These are phyloP conservation scores for Yamadazyma oceani DNA, from an alignment of 1,139 yeast genomes.

Conservation along the genomic window DNA sequence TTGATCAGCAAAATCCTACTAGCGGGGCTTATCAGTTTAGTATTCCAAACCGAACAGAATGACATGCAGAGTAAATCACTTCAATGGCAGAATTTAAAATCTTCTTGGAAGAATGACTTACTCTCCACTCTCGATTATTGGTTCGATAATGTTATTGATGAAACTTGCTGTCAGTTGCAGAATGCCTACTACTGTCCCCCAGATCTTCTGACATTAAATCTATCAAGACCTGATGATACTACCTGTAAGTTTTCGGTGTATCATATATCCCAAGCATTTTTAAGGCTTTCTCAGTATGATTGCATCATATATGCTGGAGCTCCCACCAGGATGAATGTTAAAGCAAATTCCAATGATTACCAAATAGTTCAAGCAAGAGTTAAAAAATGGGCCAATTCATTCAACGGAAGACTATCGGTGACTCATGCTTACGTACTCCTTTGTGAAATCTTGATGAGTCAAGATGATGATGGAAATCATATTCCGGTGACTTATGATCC, in stretches of 20 bases:
- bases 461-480: conserved; percentile 26
- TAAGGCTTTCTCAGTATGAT: conserved; percentile 66
- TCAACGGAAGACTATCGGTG: conserved; percentile 32
- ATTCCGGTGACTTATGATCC: conserved; percentile 41
- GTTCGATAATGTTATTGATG: conserved; percentile 34
- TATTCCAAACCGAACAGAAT: conserved; percentile 69
- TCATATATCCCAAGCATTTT: conserved; percentile 66
- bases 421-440: conserved; percentile 57
- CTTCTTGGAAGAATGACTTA: conserved; percentile 57
- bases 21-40: conserved; percentile 64
- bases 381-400: conserved; percentile 42
- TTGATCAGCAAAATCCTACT: conserved; percentile 62
- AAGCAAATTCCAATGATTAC: conserved; percentile 50
- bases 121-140: conserved; percentile 61
- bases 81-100: conserved; percentile 28
- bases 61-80: conserved; percentile 48
- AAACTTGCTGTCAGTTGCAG: conserved; percentile 28
- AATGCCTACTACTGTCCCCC: conserved; percentile 18
- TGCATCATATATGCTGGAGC: conserved; percentile 73
- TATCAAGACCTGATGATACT: conserved; percentile 22
- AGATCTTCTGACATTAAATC: conserved; percentile 6
- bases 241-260: conserved; percentile 53
- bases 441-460: conserved; percentile 54
- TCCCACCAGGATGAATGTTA: conserved; percentile 72
- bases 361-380: conserved; percentile 48